Conservation (phyloP, 73 alveolate genomes). For the Blepharisma japonicum region DNA sequence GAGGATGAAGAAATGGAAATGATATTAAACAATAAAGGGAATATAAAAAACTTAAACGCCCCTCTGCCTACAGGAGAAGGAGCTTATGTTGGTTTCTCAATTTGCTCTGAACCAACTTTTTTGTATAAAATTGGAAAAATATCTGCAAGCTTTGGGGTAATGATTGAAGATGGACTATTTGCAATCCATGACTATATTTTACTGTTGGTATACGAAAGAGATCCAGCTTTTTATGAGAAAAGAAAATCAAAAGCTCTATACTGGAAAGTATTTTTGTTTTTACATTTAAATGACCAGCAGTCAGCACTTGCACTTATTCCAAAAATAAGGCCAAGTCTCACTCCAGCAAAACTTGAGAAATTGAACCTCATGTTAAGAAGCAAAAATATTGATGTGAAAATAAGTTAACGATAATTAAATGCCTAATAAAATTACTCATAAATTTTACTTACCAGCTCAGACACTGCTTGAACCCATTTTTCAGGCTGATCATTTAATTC, state of each 20-base stretch:
- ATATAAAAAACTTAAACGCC: too few relatives aligned
- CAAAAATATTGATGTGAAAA: too few relatives aligned
- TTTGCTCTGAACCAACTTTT: not conserved
- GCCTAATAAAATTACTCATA: not conserved
- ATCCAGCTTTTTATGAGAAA: not conserved
- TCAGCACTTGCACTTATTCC: too few relatives aligned
- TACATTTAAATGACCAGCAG: too few relatives aligned
- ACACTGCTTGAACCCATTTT: slow-evolving; percentile 22
- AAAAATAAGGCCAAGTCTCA: too few relatives aligned
- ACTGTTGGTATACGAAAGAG: not conserved
- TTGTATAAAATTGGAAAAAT: slow-evolving; percentile 19
- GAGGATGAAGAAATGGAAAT: too few relatives aligned
- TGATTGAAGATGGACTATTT: slow-evolving; percentile 16
- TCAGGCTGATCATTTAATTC: slow-evolving; percentile 8
- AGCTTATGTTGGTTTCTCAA: slow-evolving; percentile 10
- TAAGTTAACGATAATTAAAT: too few relatives aligned
- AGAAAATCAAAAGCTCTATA: slow-evolving; percentile 16
- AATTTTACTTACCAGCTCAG: slow-evolving; percentile 10
- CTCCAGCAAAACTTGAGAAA: too few relatives aligned
- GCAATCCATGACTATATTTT: slow-evolving; percentile 19
- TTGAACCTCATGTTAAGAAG: too few relatives aligned
- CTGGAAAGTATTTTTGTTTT: not conserved
- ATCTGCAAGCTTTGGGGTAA: not conserved
- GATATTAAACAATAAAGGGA: too few relatives aligned
- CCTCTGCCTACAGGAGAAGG: not conserved